Evolutionary conservation across 352 stramenopile species (phyloP).

Genomic region (Globisporangium recalcitrans): DNA sequence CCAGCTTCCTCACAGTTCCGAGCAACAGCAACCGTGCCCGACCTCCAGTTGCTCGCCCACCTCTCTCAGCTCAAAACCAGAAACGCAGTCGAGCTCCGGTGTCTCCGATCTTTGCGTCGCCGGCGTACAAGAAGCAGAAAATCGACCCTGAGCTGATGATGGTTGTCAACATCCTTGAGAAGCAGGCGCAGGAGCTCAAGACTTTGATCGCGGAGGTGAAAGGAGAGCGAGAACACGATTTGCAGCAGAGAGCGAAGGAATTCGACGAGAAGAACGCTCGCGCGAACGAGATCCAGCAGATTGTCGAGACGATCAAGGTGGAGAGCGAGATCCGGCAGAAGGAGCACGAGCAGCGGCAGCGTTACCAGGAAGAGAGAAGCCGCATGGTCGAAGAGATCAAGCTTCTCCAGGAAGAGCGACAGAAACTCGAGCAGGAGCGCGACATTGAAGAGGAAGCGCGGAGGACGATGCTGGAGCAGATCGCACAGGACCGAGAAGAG

Average conservation of each 20-base stretch:
- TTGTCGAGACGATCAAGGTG: slow-evolving; percentile 4
- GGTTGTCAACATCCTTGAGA: slow-evolving; percentile 11
- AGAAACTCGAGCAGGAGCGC: background rate
- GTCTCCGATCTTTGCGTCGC: background rate
- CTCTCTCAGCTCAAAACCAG: background rate
- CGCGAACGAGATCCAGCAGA: slow-evolving; percentile 2
- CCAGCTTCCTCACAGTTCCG: background rate
- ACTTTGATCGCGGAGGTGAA: slow-evolving; percentile 5
- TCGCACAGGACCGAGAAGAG: slow-evolving; percentile 7
- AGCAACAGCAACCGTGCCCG: background rate
- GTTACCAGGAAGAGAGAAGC: background rate
- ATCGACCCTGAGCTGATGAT: slow-evolving; percentile 10
- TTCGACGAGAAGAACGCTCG: background rate
- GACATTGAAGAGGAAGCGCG: background rate
- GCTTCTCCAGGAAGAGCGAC: background rate
- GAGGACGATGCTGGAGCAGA: background rate
- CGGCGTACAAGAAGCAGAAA: slow-evolving; percentile 2
- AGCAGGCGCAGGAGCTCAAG: slow-evolving; percentile 13
- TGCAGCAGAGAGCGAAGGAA: background rate
- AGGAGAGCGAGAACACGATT: background rate
- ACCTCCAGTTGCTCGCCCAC: background rate
- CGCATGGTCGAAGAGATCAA: slow-evolving; percentile 1
- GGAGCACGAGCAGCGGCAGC: background rate
- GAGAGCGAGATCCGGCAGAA: background rate
- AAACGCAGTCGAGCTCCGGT: background rate